A percentile compares a stretch with the other conserved stretches of the same genome.
Conservation (phyloP, 371 early-diverging fungal species). For the Coemansia sp. region DNA sequence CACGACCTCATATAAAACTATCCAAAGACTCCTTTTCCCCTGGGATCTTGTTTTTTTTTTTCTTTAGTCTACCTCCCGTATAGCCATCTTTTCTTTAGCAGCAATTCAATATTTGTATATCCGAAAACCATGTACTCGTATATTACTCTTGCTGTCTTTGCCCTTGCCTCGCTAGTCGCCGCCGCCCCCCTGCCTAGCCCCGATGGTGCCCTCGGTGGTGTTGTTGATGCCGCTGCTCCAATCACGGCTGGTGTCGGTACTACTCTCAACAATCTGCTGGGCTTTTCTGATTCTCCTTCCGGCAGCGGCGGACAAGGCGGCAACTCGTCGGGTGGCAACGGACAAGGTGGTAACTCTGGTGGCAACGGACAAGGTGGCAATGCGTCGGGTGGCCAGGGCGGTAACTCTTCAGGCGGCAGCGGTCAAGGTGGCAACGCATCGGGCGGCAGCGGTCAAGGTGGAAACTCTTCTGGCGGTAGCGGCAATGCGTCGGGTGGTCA, state of each 20-base stretch:
- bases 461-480: no score
- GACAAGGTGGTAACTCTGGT: no score
- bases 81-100: background rate
- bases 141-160: background rate
- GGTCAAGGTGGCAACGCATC: background rate
- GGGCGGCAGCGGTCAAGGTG: no score
- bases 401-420: background rate
- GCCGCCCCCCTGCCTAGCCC: conserved; percentile 18
- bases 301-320: background rate
- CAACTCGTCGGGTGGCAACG: no score
- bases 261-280: conserved; percentile 13
- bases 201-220: conserved; percentile 27
- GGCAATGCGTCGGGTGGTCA: no score
- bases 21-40: no score
- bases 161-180: background rate
- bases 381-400: no score
- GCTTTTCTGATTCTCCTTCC: conserved; percentile 1
- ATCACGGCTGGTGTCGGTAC: conserved; percentile 25
- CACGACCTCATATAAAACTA: no score
- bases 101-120: background rate
- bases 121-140: background rate
- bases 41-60: no score
- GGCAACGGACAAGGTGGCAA: no score
- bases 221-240: conserved; percentile 30
- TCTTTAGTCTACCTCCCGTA: background rate